These are phyloP conservation scores for Tulasnella sp. DNA, from an alignment of 768 basidiomycete genomes.

Conservation along the genomic window DNA sequence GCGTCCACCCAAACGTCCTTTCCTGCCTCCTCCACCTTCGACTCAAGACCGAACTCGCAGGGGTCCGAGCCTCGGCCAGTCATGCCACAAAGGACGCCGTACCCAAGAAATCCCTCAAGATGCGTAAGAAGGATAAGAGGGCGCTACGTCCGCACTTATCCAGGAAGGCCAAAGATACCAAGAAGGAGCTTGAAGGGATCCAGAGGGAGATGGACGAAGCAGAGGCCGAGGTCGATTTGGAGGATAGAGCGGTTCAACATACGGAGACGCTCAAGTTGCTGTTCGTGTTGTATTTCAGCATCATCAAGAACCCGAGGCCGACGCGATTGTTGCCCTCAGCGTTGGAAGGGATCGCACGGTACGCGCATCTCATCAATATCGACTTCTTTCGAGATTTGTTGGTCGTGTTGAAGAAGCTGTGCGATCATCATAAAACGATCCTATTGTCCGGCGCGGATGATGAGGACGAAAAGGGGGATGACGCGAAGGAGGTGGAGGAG, in stretches of 20 bases:
- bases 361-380: conserved; percentile 92
- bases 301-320: conserved; percentile 74
- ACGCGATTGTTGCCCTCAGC: conserved; percentile 77
- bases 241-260: conserved; percentile 82
- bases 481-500: conserved; percentile 6
- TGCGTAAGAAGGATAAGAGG: conserved; percentile 48
- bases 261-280: conserved; percentile 96
- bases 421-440: conserved; percentile 34
- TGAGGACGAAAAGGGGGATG: conserved; percentile 23
- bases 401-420: conserved; percentile 68
- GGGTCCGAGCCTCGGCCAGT: conserved; percentile 62
- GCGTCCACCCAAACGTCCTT: conserved; percentile 80
- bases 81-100: conserved; percentile 39
- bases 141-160: conserved; percentile 58
- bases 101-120: conserved; percentile 26
- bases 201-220: conserved; percentile 89
- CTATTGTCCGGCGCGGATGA: background rate
- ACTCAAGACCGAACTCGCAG: conserved; percentile 68
- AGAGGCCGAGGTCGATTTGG: conserved; percentile 84
- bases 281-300: conserved; percentile 93
- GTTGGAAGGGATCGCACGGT: conserved; percentile 83
- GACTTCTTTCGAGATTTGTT: conserved; percentile 97
- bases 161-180: conserved; percentile 78
- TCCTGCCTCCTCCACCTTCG: conserved; percentile 76
- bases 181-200: conserved; percentile 83